Evolutionary conservation across 495 filamentous ascomycete species (phyloP), one percentile per base, ranked within the genome.

Genomic region (Patellaria atrata): DNA sequence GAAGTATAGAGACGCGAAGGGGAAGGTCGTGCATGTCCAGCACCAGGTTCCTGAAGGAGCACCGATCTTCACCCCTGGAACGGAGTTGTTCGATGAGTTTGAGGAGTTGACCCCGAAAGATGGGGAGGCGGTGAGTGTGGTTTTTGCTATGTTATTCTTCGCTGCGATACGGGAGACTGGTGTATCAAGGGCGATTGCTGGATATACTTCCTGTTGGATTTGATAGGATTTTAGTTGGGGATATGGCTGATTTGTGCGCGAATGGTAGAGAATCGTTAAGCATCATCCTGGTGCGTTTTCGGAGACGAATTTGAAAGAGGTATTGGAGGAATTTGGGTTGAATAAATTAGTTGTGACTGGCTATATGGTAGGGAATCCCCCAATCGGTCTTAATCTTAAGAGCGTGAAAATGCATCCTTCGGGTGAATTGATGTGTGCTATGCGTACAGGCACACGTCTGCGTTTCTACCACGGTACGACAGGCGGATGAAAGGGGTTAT

Each of bases 361-460:
- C 10, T 69, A 69, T 44, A 67, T 68, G 54, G n/a, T n/a, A n/a
- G n/a, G n/a, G n/a, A n/a, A n/a, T n/a, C n/a, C n/a, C n/a, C n/a
- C n/a, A n/a, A n/a, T n/a, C n/a, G n/a, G n/a, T n/a, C n/a, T n/a
- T n/a, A n/a, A n/a, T n/a, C n/a, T n/a, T n/a, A n/a, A 25, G 16
- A 10, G 14, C 9, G 4, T 16, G 21, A 23, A 29, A 29, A 39
- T 21, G 14, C 18, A n/a, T n/a, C n/a, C n/a, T n/a, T n/a, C n/a
- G 10, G 8, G 24, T 31, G 44, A 40, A n/a, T 48, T 50, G 16
- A 54, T 50, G 57, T n/a, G n/a, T n/a, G n/a, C n/a, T n/a, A n/a
- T n/a, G n/a, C n/a, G n/a, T n/a, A n/a, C n/a, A n/a, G n/a, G 71
- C 73, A 6, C 73, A 77, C 56, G 67, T 75, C 3, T 78, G 71